A percentile compares a stretch with the other conserved stretches of the same genome.
Evolutionary conservation across 2,329 filamentous ascomycete genomes (phyloP).

Genomic region (Curvularia lunata): DNA sequence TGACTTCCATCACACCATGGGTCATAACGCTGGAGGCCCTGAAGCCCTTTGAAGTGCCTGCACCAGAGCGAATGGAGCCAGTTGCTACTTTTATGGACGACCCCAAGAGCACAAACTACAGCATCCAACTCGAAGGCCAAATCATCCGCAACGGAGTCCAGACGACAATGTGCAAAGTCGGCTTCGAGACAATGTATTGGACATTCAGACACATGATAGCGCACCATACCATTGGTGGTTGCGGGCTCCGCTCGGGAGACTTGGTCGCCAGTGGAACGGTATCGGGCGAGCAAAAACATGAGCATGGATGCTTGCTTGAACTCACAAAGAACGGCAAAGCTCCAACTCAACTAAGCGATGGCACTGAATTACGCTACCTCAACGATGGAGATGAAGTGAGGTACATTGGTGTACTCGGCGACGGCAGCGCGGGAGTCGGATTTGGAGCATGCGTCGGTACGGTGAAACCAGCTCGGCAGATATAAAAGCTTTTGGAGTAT

Average conservation of each 20-base stretch:
- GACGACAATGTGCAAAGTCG: conserved; percentile 38
- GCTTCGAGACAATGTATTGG: conserved; percentile 53
- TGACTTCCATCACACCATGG: conserved; percentile 67
- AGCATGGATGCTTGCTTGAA: conserved; percentile 54
- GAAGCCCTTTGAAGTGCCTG: conserved; percentile 39
- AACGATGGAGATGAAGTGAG: conserved; percentile 52
- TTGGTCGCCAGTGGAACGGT: conserved; percentile 55
- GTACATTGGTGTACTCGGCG: conserved; percentile 46
- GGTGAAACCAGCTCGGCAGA: conserved; percentile 36
- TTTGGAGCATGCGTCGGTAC: conserved; percentile 52
- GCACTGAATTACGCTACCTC: conserved; percentile 47
- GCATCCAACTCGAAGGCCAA: conserved; percentile 31
- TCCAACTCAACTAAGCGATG: conserved; percentile 36
- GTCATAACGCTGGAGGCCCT: conserved; percentile 66
- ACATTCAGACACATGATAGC: conserved; percentile 55
- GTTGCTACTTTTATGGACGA: conserved; percentile 37
- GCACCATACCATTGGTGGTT: conserved; percentile 53
- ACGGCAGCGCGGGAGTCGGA: conserved; percentile 43
- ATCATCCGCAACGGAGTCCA: conserved; percentile 27
- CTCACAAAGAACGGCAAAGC: conserved; percentile 47
- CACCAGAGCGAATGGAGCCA: conserved; percentile 29
- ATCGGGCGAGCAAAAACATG: conserved; percentile 46
- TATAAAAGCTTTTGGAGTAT: not conserved
- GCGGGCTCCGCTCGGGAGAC: conserved; percentile 52
- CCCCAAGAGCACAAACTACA: conserved; percentile 30